These are phyloP conservation scores for Lophiotrema nucula DNA, from an alignment of 495 filamentous ascomycete species.

Conservation along the genomic window DNA sequence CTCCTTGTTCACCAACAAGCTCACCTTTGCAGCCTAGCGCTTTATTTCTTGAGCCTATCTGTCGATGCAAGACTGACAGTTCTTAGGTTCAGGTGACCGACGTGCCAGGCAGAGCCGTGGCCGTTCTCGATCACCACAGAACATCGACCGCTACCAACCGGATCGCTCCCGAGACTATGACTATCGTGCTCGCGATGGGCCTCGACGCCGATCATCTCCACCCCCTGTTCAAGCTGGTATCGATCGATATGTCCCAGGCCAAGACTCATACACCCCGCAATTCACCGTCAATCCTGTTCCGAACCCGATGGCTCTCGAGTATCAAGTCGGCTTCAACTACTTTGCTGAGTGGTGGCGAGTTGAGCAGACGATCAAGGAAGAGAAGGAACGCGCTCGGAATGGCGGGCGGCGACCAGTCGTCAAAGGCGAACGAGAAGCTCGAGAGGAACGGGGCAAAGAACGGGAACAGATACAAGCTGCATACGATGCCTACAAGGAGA, in stretches of 20 bases:
- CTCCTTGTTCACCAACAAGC: not conserved
- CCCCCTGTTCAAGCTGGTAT: conserved; percentile 71
- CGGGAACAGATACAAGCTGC: conserved; percentile 85
- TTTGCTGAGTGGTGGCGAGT: conserved; percentile 96
- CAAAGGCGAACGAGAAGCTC: conserved; percentile 71
- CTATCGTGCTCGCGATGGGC: conserved; percentile 55
- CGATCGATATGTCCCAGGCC: conserved; percentile 93
- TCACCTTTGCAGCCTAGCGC: not conserved
- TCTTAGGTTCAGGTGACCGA: conserved; percentile 32
- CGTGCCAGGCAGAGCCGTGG: conserved; percentile 55
- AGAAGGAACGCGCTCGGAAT: conserved; percentile 73
- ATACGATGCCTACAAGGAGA: conserved; percentile 93
- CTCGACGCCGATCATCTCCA: conserved; percentile 56
- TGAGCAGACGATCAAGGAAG: conserved; percentile 82
- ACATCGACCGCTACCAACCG: conserved; percentile 49
- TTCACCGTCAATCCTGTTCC: conserved; percentile 70
- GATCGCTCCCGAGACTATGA: conserved; percentile 64
- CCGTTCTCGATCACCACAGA: conserved; percentile 49
- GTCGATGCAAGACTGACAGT: not conserved
- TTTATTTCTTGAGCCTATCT: too few relatives aligned
- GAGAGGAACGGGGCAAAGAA: conserved; percentile 85
- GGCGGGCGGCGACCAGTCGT: conserved; percentile 73
- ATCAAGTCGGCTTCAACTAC: conserved; percentile 93
- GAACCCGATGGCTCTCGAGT: conserved; percentile 81
- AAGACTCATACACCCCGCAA: conserved; percentile 59